Conservation (phyloP, 1,284 basidiomycete species). For the Trametes pubescens region DNA sequence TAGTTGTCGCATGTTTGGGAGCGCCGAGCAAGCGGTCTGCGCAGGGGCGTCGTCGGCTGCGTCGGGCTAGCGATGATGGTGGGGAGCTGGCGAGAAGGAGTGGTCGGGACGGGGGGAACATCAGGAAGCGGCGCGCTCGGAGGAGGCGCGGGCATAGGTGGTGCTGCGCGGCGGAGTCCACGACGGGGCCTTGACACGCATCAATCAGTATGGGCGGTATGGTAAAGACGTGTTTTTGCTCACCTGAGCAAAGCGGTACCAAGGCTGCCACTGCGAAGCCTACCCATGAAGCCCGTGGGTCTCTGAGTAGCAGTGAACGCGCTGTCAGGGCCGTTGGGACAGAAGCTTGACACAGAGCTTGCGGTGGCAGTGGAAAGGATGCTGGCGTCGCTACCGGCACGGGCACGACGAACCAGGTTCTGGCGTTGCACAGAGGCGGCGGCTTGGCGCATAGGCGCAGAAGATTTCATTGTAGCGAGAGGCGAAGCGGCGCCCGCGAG, state of each 20-base stretch:
- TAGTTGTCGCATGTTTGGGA: conserved; percentile 36
- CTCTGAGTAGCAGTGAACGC: conserved; percentile 20
- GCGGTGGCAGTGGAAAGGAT: conserved; percentile 26
- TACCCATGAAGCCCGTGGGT: conserved; percentile 33
- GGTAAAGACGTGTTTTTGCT: background rate
- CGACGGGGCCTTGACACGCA: conserved; percentile 23
- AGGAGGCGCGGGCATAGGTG: conserved; percentile 25
- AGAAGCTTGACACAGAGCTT: conserved; percentile 17
- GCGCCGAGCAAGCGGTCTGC: conserved; percentile 36
- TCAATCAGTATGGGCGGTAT: background rate
- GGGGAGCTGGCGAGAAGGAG: conserved; percentile 28
- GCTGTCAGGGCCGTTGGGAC: conserved; percentile 6
- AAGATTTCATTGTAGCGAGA: conserved; percentile 37
- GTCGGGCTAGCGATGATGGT: conserved; percentile 25
- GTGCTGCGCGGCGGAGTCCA: conserved; percentile 27
- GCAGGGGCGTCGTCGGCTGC: conserved; percentile 26
- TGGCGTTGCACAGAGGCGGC: conserved; percentile 32
- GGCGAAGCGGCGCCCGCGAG: conserved; percentile 39
- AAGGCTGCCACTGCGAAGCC: conserved; percentile 42
- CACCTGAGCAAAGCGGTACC: conserved; percentile 37
- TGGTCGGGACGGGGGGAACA: conserved; percentile 26
- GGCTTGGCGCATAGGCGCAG: conserved; percentile 27
- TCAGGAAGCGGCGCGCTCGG: conserved; percentile 26
- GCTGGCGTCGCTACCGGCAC: conserved; percentile 40
- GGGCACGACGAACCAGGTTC: conserved; percentile 30